These are phyloP conservation scores for Solanum sparsipilum DNA, from an alignment of 257 asterid genomes.

Conservation along the genomic window DNA sequence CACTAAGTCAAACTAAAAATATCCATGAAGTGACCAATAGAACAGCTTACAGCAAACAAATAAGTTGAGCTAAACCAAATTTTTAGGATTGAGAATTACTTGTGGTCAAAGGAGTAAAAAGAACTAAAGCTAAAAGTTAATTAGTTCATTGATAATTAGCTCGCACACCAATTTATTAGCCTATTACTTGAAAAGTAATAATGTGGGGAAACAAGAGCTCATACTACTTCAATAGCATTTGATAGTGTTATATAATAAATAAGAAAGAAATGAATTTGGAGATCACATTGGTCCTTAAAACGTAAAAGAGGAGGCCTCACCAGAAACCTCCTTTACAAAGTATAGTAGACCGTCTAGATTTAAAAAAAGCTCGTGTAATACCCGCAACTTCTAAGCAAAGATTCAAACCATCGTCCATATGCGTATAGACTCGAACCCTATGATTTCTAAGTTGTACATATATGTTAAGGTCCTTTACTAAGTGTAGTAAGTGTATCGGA, in stretches of 20 bases:
- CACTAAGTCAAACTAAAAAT: background rate
- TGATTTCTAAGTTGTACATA: background rate
- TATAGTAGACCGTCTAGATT: background rate
- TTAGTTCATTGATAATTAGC: background rate
- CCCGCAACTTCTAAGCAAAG: background rate
- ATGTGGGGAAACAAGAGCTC: background rate
- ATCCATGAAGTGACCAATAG: background rate
- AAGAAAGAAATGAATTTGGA: background rate
- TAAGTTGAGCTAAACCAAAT: background rate
- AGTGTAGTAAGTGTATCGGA: background rate
- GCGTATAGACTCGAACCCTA: background rate
- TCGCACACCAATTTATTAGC: background rate
- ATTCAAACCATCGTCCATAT: background rate
- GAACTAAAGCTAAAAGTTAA: background rate
- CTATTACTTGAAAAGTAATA: background rate
- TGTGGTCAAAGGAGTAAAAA: background rate
- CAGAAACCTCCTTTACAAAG: background rate
- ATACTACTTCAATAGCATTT: background rate
- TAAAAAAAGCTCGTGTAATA: background rate
- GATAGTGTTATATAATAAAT: background rate
- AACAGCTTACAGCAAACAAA: background rate
- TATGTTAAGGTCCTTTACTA: background rate
- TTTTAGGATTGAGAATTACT: background rate
- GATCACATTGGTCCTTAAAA: background rate
- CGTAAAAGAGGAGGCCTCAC: background rate